A percentile compares a stretch with the other conserved stretches of the same genome.
Evolutionary conservation across 805 yeast genomes (phyloP).

Genomic region (Teunomyces cretensis): DNA sequence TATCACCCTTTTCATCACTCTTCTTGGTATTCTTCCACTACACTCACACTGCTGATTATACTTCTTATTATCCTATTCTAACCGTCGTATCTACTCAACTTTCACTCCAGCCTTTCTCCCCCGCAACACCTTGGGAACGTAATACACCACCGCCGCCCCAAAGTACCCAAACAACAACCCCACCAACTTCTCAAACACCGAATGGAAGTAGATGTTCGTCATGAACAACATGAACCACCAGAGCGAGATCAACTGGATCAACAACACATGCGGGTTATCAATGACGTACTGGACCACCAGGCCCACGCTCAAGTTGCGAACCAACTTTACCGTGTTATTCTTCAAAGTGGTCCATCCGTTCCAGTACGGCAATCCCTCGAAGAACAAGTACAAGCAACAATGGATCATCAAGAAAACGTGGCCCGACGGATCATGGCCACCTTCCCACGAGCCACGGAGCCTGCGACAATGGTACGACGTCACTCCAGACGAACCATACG

Average conservation of each 20-base stretch:
- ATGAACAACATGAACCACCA: slow-evolving; percentile 89
- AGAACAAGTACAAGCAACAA: slow-evolving; percentile 61
- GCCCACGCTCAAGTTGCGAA: slow-evolving; percentile 1
- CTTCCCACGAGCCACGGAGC: slow-evolving; percentile 63
- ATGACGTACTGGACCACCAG: slow-evolving; percentile 9
- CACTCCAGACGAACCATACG: slow-evolving; percentile 11
- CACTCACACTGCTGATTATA: too few relatives aligned
- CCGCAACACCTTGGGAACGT: slow-evolving; percentile 57
- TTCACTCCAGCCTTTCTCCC: slow-evolving; percentile 62
- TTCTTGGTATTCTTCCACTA: too few relatives aligned
- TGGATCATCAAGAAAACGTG: slow-evolving; percentile 80
- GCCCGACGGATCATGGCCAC: slow-evolving; percentile 97
- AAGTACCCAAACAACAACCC: slow-evolving; percentile 66
- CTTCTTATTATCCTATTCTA: too few relatives aligned
- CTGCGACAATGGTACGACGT: slow-evolving; percentile 36
- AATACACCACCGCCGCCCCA: slow-evolving; percentile 49
- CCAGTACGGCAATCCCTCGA: slow-evolving; percentile 53
- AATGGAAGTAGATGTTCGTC: slow-evolving; percentile 85
- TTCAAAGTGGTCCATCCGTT: slow-evolving; percentile 19
- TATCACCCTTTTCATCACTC: too few relatives aligned
- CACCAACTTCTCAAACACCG: slow-evolving; percentile 67
- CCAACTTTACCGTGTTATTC: background rate
- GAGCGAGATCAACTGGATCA: slow-evolving; percentile 32
- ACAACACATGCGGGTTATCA: slow-evolving; percentile 26
- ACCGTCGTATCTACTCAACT: too few relatives aligned